Evolutionary conservation across 306 rosid species (phyloP).

Genomic region (Cicer pinnatifidum): DNA sequence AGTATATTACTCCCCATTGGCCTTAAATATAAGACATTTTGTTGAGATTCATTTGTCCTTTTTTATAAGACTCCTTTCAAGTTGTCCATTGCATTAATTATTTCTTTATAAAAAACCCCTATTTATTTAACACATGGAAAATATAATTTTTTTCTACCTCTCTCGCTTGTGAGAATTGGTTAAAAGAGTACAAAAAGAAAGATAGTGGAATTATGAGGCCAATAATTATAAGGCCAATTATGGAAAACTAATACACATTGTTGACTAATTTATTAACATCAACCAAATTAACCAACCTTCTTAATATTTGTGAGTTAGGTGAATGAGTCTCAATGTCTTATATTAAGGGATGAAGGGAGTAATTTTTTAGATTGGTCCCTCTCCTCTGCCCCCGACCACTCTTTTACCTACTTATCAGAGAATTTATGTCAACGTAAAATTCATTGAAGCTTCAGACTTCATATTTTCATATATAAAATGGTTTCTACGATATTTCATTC

Average conservation of each 20-base stretch:
- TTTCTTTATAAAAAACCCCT: neutral
- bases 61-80: conserved; percentile 1
- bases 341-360: neutral
- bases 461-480: conserved; percentile 28
- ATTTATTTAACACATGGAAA: neutral
- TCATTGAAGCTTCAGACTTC: conserved; percentile 1
- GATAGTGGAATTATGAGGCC: neutral
- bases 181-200: neutral
- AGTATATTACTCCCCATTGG: neutral
- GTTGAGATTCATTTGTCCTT: conserved; percentile 15
- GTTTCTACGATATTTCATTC: conserved; percentile 12
- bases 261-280: neutral
- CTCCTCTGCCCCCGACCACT: neutral
- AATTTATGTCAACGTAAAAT: conserved; percentile 6
- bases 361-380: conserved; percentile 6
- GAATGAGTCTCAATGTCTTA: neutral
- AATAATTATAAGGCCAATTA: neutral
- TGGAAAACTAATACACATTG: neutral
- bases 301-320: neutral
- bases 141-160: neutral
- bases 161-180: neutral
- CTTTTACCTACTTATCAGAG: conserved; percentile 27
- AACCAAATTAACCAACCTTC: neutral
- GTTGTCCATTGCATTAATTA: neutral
- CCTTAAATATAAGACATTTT: neutral